Base-by-base conservation (phyloP, 805 yeast genomes). In the Starmerella gropengiesseri region DNA sequence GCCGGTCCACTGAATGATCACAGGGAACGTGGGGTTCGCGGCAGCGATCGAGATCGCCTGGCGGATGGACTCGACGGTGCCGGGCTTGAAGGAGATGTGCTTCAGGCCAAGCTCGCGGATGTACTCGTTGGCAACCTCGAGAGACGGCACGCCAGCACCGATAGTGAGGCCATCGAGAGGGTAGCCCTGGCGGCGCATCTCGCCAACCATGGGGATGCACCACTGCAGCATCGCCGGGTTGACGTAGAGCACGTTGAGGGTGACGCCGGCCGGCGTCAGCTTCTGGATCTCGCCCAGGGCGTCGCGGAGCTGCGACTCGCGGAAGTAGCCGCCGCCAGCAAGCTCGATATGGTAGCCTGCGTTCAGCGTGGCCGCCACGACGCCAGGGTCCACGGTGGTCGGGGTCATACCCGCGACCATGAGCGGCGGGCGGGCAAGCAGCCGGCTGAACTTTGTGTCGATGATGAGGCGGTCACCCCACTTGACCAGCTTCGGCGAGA, bases 361-460 rank as follows among this genome's bases (percentile, higher is more conserved):
- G 61, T 87, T 86, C 59, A 87, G 73, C 22, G 96, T 80, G 25
- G 95, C 94, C 48, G 94, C 81, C 45, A 91, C 93, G 57, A 91
- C 87, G 49, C 83, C 87, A 36, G 97, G 91, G 53, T 83, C 80
- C 44, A 87, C 96, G 25, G 98, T 91, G 33, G 94, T 77, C 61
- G 99, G 99, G 31, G 98, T 91, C 99, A 91, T 91, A 69, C 98
- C 99, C 29, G 99, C 95, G 54, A 91, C 91, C 80, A 93, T 80
- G 54, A 91, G 68, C 47, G 98, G 99, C 49, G 98, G 87, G 65
- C 86, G 82, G 49, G 96, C 94, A 50, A 91, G 67, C 55, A 91
- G 73, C 62, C 87, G 74, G 40, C 95, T 83, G 67, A 89, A 86
- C 67, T 86, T 87, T 55, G 99, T 91, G 64, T 87, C 93, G 46